phyloP scores from a whole-genome alignment of 345 rosid species.

The Acer negundo region DNA sequence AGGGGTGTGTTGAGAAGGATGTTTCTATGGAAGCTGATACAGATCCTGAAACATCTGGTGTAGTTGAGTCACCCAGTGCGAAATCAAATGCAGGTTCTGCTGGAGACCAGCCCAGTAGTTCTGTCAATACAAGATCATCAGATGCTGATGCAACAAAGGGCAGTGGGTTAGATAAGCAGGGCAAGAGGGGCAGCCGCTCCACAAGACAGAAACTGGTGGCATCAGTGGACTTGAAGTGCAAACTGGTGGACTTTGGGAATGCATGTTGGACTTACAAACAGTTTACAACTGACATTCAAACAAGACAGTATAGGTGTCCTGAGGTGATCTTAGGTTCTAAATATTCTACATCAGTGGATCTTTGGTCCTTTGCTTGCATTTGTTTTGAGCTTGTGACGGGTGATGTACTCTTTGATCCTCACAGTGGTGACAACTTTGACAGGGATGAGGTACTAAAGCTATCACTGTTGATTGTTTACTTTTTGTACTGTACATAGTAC shows the following conservation, averaged over 20 bases:
- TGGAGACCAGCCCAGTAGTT: constrained; percentile 42
- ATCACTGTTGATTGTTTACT: neutral
- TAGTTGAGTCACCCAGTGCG: constrained; percentile 27
- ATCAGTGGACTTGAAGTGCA: constrained; percentile 58
- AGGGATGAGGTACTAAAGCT: constrained; percentile 67
- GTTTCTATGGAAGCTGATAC: constrained; percentile 34
- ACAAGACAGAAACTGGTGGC: constrained; percentile 48
- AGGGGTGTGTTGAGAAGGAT: constrained; percentile 53
- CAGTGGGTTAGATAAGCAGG: constrained; percentile 28
- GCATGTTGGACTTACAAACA: constrained; percentile 86
- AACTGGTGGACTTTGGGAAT: constrained; percentile 79
- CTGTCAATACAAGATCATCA: constrained; percentile 31
- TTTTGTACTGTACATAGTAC: neutral
- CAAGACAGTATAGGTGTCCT: constrained; percentile 77
- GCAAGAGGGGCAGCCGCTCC: constrained; percentile 53
- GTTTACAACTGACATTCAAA: constrained; percentile 73
- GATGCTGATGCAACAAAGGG: constrained; percentile 47
- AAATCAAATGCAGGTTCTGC: constrained; percentile 29
- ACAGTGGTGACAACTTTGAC: constrained; percentile 66
- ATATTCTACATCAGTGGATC: constrained; percentile 76
- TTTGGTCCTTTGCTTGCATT: constrained; percentile 81
- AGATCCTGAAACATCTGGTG: constrained; percentile 41
- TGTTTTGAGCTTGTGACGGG: constrained; percentile 83
- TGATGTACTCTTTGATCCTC: constrained; percentile 78
- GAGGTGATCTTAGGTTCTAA: constrained; percentile 80